Evolutionary conservation across 2,329 filamentous ascomycete genomes (phyloP).

Genomic region (Sordariomycetes sp.): DNA sequence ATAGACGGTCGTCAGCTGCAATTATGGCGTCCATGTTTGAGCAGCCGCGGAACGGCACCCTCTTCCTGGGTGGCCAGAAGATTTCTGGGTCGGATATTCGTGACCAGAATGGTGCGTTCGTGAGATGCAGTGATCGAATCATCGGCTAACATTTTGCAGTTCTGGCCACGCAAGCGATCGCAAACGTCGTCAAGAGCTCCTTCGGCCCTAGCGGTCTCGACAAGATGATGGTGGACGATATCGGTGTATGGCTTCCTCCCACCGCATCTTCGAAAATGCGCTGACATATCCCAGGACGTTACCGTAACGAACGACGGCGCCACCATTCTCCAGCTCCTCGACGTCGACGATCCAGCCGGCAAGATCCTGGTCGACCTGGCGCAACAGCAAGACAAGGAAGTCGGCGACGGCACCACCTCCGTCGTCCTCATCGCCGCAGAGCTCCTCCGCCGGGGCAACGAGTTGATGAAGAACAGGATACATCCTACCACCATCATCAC

Average conservation of each 20-base stretch:
- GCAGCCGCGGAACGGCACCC: conserved; percentile 86
- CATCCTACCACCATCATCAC: conserved; percentile 99
- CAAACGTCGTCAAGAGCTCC: conserved; percentile 98
- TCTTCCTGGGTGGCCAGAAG: conserved; percentile 96
- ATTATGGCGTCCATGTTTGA: conserved; percentile 93
- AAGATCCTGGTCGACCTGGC: conserved; percentile 97
- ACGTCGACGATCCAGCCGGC: conserved; percentile 95
- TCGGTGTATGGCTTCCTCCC: conserved; percentile 58
- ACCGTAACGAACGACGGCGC: conserved; percentile 98
- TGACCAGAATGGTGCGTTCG: conserved; percentile 76
- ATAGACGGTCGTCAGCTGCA: too few relatives aligned
- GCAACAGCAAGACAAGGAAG: conserved; percentile 98
- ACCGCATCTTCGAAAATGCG: background rate
- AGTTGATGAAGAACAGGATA: conserved; percentile 99
- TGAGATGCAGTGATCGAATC: conserved; percentile 4
- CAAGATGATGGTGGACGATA: conserved; percentile 99
- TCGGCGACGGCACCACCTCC: conserved; percentile 95
- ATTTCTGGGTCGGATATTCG: conserved; percentile 94
- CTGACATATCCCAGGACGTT: conserved; percentile 57
- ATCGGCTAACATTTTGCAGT: conserved; percentile 41
- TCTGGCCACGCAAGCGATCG: conserved; percentile 88
- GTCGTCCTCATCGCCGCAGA: conserved; percentile 96
- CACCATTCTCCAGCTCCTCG: conserved; percentile 88
- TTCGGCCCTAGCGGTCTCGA: conserved; percentile 95
- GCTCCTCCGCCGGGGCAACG: conserved; percentile 86